Evolutionary conservation across 2,329 filamentous ascomycete species (phyloP).

Genomic region (Bipolaris cookei): DNA sequence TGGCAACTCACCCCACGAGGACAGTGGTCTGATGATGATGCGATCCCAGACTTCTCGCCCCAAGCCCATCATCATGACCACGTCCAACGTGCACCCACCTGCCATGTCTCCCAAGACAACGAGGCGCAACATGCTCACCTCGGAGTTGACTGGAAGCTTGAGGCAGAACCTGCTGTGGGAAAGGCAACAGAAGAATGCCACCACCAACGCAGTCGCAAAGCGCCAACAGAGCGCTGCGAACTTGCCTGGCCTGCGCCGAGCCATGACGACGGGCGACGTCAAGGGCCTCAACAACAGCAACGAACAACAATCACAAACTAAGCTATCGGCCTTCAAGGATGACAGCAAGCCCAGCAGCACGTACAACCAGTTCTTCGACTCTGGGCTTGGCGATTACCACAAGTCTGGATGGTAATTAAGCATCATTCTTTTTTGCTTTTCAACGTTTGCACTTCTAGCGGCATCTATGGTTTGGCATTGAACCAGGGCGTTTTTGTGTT

Average conservation of each 20-base stretch:
- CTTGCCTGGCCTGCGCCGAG: slow-evolving; percentile 43
- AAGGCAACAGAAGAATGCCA: slow-evolving; percentile 90
- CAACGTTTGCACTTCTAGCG: slow-evolving; percentile 45
- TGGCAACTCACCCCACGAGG: slow-evolving; percentile 62
- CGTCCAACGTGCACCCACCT: slow-evolving; percentile 71
- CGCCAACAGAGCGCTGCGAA: slow-evolving; percentile 72
- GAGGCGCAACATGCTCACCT: slow-evolving; percentile 82
- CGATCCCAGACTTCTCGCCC: slow-evolving; percentile 67
- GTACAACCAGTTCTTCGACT: slow-evolving; percentile 78
- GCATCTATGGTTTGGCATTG: slow-evolving; percentile 46
- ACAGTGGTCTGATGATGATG: slow-evolving; percentile 66
- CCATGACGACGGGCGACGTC: slow-evolving; percentile 74
- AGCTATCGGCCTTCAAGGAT: slow-evolving; percentile 63
- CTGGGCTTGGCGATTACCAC: slow-evolving; percentile 78
- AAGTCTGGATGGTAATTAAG: slow-evolving; percentile 76
- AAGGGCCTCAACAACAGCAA: slow-evolving; percentile 80
- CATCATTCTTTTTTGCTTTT: slow-evolving; percentile 15
- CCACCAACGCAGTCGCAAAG: slow-evolving; percentile 86
- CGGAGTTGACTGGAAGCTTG: slow-evolving; percentile 88
- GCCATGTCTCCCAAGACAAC: slow-evolving; percentile 91
- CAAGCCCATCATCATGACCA: slow-evolving; percentile 79
- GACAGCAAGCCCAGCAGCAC: slow-evolving; percentile 71
- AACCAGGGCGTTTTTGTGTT: slow-evolving; percentile 39
- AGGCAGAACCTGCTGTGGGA: slow-evolving; percentile 93
- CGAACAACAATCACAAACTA: slow-evolving; percentile 44